Conservation (phyloP, 345 rosid genomes). For the Citrus medica region DNA sequence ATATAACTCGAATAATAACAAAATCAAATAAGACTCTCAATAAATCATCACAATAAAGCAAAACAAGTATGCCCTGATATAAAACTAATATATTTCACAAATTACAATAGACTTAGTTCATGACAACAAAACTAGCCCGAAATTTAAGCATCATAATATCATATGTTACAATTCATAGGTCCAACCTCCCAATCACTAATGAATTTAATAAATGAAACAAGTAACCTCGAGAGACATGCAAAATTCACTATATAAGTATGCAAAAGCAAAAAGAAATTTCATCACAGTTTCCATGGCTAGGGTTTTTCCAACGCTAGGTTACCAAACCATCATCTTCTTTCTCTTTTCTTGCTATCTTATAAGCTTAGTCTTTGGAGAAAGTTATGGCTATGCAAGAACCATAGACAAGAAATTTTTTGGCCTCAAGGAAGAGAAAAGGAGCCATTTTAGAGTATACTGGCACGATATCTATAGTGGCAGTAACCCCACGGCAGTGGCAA, state of each 20-base stretch:
- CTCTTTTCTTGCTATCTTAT: neutral
- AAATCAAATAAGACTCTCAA: too few species aligned
- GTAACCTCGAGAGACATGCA: neutral
- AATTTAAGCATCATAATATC: too few species aligned
- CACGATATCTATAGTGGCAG: constrained; percentile 48
- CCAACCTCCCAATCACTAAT: neutral
- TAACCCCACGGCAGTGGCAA: constrained; percentile 26
- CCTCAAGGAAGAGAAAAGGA: constrained; percentile 38
- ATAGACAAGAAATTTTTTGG: constrained; percentile 10
- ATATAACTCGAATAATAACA: too few species aligned
- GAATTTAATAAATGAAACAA: neutral
- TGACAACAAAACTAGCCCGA: too few species aligned
- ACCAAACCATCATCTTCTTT: neutral
- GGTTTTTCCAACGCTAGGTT: neutral
- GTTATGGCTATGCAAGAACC: neutral
- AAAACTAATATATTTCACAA: too few species aligned
- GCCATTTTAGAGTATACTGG: constrained; percentile 47
- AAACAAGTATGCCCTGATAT: too few species aligned
- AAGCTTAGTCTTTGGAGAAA: neutral
- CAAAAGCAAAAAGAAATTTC: neutral
- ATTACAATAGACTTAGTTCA: too few species aligned
- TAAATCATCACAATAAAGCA: too few species aligned
- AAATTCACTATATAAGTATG: neutral
- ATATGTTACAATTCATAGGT: neutral
- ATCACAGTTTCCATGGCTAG: constrained; percentile 1